Conservation (phyloP, 805 yeast genomes). For the Wickerhamomyces alni region DNA sequence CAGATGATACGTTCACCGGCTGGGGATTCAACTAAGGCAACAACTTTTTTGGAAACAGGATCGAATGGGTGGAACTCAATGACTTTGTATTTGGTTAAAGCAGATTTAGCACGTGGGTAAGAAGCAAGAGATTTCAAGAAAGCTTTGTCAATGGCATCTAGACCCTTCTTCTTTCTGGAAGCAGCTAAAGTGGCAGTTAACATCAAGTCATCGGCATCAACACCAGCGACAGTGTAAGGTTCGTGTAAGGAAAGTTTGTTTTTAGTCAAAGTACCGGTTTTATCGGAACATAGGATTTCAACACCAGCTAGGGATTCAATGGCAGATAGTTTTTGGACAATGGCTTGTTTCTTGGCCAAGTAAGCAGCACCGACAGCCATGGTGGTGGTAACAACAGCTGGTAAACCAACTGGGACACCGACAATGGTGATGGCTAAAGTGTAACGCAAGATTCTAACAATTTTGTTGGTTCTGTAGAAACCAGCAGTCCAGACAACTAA, state of each 20-base stretch:
- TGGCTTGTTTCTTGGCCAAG: constrained; percentile 94
- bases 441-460: constrained; percentile 85
- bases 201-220: constrained; percentile 92
- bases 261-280: constrained; percentile 97
- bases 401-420: constrained; percentile 98
- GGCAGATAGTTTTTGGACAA: constrained; percentile 94
- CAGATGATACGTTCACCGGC: constrained; percentile 91
- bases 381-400: constrained; percentile 97
- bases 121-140: constrained; percentile 83
- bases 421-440: constrained; percentile 93
- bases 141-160: constrained; percentile 96
- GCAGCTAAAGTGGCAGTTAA: constrained; percentile 97
- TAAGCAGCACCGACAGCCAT: constrained; percentile 99
- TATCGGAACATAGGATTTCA: constrained; percentile 95
- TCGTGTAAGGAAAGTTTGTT: constrained; percentile 93
- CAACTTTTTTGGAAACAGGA: constrained; percentile 95
- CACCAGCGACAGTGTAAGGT: constrained; percentile 98
- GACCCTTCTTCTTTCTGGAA: constrained; percentile 96
- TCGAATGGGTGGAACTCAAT: constrained; percentile 95
- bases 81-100: constrained; percentile 90
- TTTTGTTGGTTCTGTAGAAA: constrained; percentile 87
- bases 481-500: constrained; percentile 88
- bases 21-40: constrained; percentile 92
- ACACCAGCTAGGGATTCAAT: constrained; percentile 97
- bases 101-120: constrained; percentile 91